Evolutionary conservation across 2,329 filamentous ascomycete species (phyloP).

Genomic region (Ophiostoma ulmi): DNA sequence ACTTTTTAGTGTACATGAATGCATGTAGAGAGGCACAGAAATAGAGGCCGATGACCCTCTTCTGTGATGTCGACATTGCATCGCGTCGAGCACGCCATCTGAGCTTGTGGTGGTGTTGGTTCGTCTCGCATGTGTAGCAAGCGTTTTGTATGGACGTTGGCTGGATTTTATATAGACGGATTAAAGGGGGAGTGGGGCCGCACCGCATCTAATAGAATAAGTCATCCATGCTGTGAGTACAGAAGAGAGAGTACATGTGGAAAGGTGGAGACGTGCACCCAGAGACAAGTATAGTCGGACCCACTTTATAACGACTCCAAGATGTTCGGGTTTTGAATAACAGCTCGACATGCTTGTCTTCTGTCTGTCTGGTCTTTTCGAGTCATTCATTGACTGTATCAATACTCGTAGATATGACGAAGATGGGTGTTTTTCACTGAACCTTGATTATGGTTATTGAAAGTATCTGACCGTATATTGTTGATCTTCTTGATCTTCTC

Average conservation of each 20-base stretch:
- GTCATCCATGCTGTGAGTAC: not conserved
- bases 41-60: not conserved
- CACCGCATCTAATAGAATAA: not conserved
- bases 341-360: not conserved
- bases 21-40: not conserved
- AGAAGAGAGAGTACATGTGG: not conserved
- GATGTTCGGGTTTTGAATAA: not conserved
- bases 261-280: not conserved
- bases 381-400: too few species aligned
- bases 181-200: conserved; percentile 11
- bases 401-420: too few species aligned
- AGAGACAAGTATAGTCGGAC: not conserved
- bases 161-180: conserved; percentile 2
- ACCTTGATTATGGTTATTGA: too few species aligned
- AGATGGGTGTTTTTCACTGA: too few species aligned
- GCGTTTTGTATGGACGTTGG: conserved; percentile 2
- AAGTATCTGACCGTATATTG: too few species aligned
- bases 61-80: conserved; percentile 20
- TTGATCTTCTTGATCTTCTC: too few species aligned
- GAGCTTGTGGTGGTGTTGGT: conserved; percentile 21
- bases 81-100: conserved; percentile 24
- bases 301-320: not conserved
- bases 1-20: not conserved
- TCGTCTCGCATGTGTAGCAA: not conserved
- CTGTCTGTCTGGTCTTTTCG: too few species aligned